Percentiles rank a stretch among this genome's conserved stretches.
Evolutionary conservation across 2,329 filamentous ascomycete genomes (phyloP).

Genomic region (Cercospora canescens): DNA sequence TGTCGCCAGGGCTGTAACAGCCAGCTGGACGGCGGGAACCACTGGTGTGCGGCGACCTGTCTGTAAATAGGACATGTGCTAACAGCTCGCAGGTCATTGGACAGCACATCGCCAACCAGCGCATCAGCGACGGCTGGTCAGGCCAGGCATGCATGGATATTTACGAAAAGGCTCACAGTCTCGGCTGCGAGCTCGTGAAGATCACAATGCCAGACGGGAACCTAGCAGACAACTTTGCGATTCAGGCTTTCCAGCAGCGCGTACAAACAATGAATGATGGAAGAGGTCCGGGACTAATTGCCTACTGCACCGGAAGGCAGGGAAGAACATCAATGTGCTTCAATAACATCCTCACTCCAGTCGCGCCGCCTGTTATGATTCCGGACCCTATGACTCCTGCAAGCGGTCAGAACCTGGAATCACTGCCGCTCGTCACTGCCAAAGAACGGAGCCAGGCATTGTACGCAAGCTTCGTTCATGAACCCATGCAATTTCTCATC

Average conservation of each 20-base stretch:
- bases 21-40: not conserved
- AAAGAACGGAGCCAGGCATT: slow-evolving; percentile 65
- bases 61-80: not conserved
- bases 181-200: slow-evolving; percentile 64
- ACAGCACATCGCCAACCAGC: slow-evolving; percentile 43
- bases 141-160: slow-evolving; percentile 56
- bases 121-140: slow-evolving; percentile 55
- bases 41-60: not conserved
- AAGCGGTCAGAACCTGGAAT: not conserved
- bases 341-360: slow-evolving; percentile 64
- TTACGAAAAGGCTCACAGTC: slow-evolving; percentile 58
- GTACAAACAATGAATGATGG: slow-evolving; percentile 35
- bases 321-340: slow-evolving; percentile 67
- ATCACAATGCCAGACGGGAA: slow-evolving; percentile 59
- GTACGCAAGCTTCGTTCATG: slow-evolving; percentile 65
- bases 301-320: slow-evolving; percentile 58
- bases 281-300: slow-evolving; percentile 29
- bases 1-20: not conserved
- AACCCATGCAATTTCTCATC: slow-evolving; percentile 71
- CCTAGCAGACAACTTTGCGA: slow-evolving; percentile 64
- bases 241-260: slow-evolving; percentile 56
- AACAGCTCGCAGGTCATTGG: slow-evolving; percentile 54
- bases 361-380: slow-evolving; percentile 34
- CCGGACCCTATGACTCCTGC: not conserved
- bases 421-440: slow-evolving; percentile 56